Conservation (phyloP, 192 early-diverging fungal species). For the Coemansia sp. region DNA sequence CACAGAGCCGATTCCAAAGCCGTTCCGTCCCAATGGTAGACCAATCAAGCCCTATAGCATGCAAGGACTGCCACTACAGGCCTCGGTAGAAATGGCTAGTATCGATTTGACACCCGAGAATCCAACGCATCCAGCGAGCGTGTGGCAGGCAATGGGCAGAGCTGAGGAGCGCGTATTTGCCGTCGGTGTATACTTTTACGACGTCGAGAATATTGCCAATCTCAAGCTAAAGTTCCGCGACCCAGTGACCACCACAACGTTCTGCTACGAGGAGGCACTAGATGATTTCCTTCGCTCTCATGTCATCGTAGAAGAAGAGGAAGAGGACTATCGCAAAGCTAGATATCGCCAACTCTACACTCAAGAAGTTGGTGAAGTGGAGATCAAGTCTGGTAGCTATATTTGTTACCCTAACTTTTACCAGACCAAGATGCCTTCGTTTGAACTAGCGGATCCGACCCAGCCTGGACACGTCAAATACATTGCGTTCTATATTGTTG, state of each 20-base stretch:
- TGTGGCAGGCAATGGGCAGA: conserved; percentile 76
- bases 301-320: too few relatives aligned
- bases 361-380: conserved; percentile 54
- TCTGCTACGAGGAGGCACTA: too few relatives aligned
- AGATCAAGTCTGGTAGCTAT: conserved; percentile 58
- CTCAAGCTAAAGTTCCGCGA: conserved; percentile 63
- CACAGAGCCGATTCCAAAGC: conserved; percentile 33
- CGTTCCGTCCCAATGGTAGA: conserved; percentile 31
- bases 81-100: conserved; percentile 71
- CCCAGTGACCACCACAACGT: not conserved
- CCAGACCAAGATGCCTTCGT: conserved; percentile 63
- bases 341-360: not conserved
- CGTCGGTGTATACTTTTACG: conserved; percentile 74
- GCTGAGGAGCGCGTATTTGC: conserved; percentile 71
- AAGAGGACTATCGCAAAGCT: too few relatives aligned
- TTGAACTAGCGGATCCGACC: not conserved
- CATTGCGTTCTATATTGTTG: conserved; percentile 1
- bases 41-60: conserved; percentile 32
- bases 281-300: too few relatives aligned
- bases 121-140: conserved; percentile 54
- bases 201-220: conserved; percentile 68
- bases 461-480: not conserved
- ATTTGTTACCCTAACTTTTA: conserved; percentile 74
- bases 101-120: conserved; percentile 68
- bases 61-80: conserved; percentile 53